Conservation (phyloP, 2,329 filamentous ascomycete species). For the Diaporthe sp. region DNA sequence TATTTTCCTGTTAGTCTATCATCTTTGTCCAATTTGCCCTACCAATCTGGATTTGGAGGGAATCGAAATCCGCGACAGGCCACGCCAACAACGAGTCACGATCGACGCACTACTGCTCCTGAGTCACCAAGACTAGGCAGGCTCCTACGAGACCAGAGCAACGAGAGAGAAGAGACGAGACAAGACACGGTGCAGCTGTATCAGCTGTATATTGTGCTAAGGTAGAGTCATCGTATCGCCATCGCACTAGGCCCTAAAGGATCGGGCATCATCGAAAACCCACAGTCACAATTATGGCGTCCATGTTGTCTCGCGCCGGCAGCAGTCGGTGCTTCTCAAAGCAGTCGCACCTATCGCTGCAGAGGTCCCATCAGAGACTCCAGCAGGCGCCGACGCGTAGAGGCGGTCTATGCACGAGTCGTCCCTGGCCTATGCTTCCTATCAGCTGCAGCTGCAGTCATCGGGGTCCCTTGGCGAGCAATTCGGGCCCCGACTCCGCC, state of each 20-base stretch:
- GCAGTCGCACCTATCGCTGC: conserved; percentile 17
- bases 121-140: conserved; percentile 17
- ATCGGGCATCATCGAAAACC: background rate
- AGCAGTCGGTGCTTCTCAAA: background rate
- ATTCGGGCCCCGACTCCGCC: conserved; percentile 28
- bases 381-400: conserved; percentile 15
- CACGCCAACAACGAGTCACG: background rate
- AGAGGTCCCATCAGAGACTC: conserved; percentile 9
- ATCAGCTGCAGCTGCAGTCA: conserved; percentile 11
- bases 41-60: background rate
- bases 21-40: background rate
- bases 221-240: conserved; percentile 17
- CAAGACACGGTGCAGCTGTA: conserved; percentile 1
- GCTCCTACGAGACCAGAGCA: conserved; percentile 11
- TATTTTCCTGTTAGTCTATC: no score
- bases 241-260: background rate
- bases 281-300: conserved; percentile 3
- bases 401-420: conserved; percentile 25
- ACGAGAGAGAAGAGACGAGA: background rate
- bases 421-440: conserved; percentile 14
- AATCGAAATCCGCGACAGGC: background rate
- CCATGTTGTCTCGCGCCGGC: conserved; percentile 19
- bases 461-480: conserved; percentile 24
- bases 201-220: background rate
- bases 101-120: background rate